Evolutionary conservation across 345 rosid species (phyloP), one percentile per base, ranked within the genome.

Genomic region (Triadica sebifera): DNA sequence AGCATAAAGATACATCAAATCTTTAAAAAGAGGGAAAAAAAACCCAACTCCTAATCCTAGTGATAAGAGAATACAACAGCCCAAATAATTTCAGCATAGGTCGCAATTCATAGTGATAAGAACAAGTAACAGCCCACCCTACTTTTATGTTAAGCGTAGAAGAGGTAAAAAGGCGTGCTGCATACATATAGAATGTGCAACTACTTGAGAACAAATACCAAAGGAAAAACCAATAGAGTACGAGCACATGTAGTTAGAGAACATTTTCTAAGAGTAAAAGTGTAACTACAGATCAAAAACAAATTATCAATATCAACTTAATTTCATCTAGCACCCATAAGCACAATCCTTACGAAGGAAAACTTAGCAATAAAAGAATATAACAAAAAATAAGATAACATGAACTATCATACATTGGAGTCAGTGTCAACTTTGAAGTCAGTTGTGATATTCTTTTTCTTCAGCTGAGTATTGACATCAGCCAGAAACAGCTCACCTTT

Each of bases 391-490:
- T 37, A 16, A 53, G 59, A 41, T 29, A 16, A 8, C 8, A 45
- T 37, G 45, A 24, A 62, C 4, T 39, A 52, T 22, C 86, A 62
- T 78, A 88, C 91, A 58, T 88, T 88, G 78, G 91, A 93, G 66
- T 74, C 87, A 0, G 94, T 85, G 82, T 90, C 91, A 4, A 93
- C 96, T 88, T 95, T 95, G 81, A 95, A 77, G 74, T 95, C 97
- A 80, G 93, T 83, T 17, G 96, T 93, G 84, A 90, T 58, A 72
- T 91, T 95, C 86, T 88, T 95, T 87, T 89, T 93, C 91, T 87
- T 96, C 83, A 93, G 84, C 87, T 88, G 96, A 51, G 97, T 90
- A 71, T 76, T 82, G 39, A 96, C 87, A 89, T 96, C 99, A 75
- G 90, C 97, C 29, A 89, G 70, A 74, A 96, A 85, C 22, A 91